Conservation (phyloP, 2,329 filamentous ascomycete genomes). For the Leptographium procerum region DNA sequence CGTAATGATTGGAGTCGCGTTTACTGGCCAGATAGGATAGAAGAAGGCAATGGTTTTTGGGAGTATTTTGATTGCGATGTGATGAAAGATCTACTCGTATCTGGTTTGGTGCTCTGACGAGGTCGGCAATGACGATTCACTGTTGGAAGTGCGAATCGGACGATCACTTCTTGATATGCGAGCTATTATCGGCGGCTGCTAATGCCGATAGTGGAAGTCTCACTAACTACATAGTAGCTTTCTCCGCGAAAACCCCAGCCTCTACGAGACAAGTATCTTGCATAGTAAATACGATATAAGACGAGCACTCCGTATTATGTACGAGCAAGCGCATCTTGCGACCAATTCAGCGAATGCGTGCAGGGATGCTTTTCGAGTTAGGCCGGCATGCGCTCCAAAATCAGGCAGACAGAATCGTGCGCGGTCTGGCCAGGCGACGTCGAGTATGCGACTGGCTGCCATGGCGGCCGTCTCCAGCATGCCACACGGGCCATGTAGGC, state of each 20-base stretch:
- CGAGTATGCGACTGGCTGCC: not conserved
- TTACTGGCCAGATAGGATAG: not conserved
- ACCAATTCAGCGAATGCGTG: not conserved
- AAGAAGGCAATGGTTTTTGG: not conserved
- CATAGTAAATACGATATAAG: too few relatives aligned
- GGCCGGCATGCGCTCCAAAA: not conserved
- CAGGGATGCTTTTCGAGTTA: not conserved
- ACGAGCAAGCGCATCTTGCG: not conserved
- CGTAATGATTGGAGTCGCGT: not conserved
- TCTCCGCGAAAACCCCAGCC: not conserved
- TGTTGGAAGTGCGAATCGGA: not conserved
- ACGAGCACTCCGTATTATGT: too few relatives aligned
- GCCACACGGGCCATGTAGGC: not conserved
- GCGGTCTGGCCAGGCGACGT: not conserved
- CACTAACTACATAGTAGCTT: not conserved
- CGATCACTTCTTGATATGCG: not conserved
- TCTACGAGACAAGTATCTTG: not conserved
- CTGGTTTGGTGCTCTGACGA: not conserved
- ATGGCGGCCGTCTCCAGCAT: not conserved
- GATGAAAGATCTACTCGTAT: not conserved
- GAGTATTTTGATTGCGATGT: not conserved
- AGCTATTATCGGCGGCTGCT: not conserved
- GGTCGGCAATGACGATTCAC: not conserved
- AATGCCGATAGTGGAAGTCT: not conserved
- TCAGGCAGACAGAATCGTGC: not conserved